These are phyloP conservation scores for Magnolia officinalis DNA, from an alignment of 164 flowering plant species.

Conservation along the genomic window DNA sequence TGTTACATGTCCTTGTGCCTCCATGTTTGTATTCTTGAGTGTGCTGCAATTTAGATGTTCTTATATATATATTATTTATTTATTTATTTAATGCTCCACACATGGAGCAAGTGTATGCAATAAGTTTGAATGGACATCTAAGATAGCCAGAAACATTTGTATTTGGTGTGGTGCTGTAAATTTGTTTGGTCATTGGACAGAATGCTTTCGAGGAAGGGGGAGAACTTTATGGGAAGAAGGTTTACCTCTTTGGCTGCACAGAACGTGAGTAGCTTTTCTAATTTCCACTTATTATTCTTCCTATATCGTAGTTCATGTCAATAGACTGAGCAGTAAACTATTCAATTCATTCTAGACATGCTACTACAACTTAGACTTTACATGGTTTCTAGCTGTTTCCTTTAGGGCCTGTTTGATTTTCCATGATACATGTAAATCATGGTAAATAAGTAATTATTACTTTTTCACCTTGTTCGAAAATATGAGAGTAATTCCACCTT, in stretches of 20 bases:
- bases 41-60: background rate
- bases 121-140: background rate
- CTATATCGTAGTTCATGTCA: background rate
- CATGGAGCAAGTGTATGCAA: background rate
- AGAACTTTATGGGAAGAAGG: constrained; percentile 63
- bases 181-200: constrained; percentile 31
- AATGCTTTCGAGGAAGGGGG: constrained; percentile 94
- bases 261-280: constrained; percentile 64
- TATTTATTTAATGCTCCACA: background rate
- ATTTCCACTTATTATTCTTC: background rate
- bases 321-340: background rate
- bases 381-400: background rate
- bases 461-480: too few species aligned
- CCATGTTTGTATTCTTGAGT: background rate
- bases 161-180: background rate
- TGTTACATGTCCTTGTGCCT: constrained; percentile 18
- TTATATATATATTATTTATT: too few species aligned
- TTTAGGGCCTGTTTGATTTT: too few species aligned
- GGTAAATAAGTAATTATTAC: too few species aligned
- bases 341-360: background rate
- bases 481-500: too few species aligned
- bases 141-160: background rate
- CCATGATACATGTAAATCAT: too few species aligned
- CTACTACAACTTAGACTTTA: background rate
- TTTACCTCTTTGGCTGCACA: constrained; percentile 81